Evolutionary conservation across 257 asterid species (phyloP).

Genomic region (Fraxinus excelsior): DNA sequence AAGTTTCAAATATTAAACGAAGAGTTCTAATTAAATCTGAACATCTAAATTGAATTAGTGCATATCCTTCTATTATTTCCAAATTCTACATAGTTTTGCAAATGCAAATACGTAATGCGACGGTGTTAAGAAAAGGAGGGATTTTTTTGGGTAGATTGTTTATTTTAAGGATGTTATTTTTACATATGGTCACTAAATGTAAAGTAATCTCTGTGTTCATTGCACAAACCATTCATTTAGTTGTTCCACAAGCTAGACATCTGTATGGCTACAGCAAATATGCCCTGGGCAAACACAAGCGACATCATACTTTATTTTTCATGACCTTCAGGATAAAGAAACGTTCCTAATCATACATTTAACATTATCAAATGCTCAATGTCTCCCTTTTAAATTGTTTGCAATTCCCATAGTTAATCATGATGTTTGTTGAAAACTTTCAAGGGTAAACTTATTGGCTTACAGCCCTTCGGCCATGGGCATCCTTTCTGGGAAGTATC

Average conservation of each 20-base stretch:
- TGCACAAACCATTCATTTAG: neutral
- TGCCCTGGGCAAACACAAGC: neutral
- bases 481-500: conserved; percentile 86
- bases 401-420: neutral
- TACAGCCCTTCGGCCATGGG: conserved; percentile 98
- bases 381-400: neutral
- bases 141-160: too few species aligned
- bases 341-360: neutral
- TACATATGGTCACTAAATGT: neutral
- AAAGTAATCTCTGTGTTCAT: conserved; percentile 8
- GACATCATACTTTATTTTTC: neutral
- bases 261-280: neutral
- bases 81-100: neutral
- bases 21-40: neutral
- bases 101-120: neutral
- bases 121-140: neutral
- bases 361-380: neutral
- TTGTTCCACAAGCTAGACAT: neutral
- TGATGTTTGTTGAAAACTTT: neutral
- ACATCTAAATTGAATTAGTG: neutral
- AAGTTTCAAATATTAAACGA: neutral
- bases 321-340: neutral
- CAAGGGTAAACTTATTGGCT: conserved; percentile 58
- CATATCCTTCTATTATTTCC: neutral
- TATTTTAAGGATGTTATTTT: neutral